phyloP scores from a whole-genome alignment of 1,139 yeast genomes.

The Pichia sp. region DNA sequence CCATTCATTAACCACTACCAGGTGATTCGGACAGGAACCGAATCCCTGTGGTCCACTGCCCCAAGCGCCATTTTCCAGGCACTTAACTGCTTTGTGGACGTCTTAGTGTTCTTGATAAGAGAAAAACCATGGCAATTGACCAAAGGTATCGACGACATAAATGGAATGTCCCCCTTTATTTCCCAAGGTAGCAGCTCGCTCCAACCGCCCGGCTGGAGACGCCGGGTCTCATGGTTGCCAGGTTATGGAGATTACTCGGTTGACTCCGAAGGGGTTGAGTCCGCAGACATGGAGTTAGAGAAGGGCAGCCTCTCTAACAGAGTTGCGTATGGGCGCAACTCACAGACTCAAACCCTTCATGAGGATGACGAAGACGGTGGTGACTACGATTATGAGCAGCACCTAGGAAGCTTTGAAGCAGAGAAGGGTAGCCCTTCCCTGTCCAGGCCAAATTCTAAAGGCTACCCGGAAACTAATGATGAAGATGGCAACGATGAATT shows the following conservation, averaged over 20 bases:
- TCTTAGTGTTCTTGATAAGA: conserved; percentile 67
- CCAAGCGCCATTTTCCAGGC: conserved; percentile 77
- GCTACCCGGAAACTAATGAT: conserved; percentile 27
- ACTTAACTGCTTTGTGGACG: conserved; percentile 72
- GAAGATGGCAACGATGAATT: conserved; percentile 42
- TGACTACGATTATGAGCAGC: background rate
- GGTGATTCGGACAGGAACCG: conserved; percentile 38
- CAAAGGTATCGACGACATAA: conserved; percentile 17
- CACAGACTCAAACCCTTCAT: background rate
- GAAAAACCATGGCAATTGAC: conserved; percentile 54
- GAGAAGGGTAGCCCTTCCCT: too few relatives aligned
- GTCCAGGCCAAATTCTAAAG: background rate
- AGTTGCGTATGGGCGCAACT: conserved; percentile 1
- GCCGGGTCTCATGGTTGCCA: conserved; percentile 25
- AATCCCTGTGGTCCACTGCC: conserved; percentile 54
- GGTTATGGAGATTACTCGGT: conserved; percentile 21
- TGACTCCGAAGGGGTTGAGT: conserved; percentile 7
- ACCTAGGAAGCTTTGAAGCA: too few relatives aligned
- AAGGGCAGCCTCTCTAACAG: background rate
- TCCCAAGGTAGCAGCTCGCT: background rate
- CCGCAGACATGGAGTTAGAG: background rate
- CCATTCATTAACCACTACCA: conserved; percentile 62
- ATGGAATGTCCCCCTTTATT: background rate
- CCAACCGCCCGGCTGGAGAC: conserved; percentile 23
- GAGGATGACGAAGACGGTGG: background rate